Percentiles rank a stretch among this genome's conserved stretches.
Evolutionary conservation across 2,329 filamentous ascomycete species (phyloP).

Genomic region (Penicillium olsonii): DNA sequence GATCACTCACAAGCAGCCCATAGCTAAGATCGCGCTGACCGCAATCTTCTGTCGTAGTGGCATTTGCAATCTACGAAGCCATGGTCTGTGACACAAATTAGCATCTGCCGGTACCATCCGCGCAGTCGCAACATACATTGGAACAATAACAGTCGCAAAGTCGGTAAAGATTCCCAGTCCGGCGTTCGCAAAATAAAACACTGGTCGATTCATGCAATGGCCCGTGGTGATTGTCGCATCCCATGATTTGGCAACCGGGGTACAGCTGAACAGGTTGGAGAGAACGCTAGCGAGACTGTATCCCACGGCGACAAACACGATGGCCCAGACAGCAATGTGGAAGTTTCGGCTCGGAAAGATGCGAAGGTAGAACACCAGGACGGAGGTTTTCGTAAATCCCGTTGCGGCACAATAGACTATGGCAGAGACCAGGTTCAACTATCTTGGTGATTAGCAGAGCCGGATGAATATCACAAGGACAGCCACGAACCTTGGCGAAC

Average conservation of each 20-base stretch:
- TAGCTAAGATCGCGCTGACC: conserved; percentile 27
- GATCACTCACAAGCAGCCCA: conserved; percentile 30
- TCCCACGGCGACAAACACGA: conserved; percentile 27
- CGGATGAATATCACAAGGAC: background rate
- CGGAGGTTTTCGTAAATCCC: conserved; percentile 34
- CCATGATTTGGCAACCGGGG: conserved; percentile 29
- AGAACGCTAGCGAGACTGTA: conserved; percentile 31
- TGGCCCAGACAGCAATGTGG: conserved; percentile 23
- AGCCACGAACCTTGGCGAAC: conserved; percentile 24
- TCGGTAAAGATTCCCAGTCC: conserved; percentile 32
- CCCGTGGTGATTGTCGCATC: conserved; percentile 21
- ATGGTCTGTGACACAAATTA: conserved; percentile 22
- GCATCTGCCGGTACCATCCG: background rate
- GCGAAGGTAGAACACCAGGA: conserved; percentile 31
- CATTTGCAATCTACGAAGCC: conserved; percentile 33
- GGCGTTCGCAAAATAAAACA: conserved; percentile 33
- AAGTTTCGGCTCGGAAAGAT: conserved; percentile 32
- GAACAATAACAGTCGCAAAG: conserved; percentile 30
- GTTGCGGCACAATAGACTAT: conserved; percentile 33
- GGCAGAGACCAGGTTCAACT: conserved; percentile 31
- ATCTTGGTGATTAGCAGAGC: background rate
- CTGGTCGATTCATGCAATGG: conserved; percentile 29
- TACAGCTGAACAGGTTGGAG: conserved; percentile 30
- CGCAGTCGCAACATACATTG: conserved; percentile 23
- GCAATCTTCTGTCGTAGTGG: conserved; percentile 32